These are phyloP conservation scores for Amanita rubescens DNA, from an alignment of 768 basidiomycete species.

Conservation along the genomic window DNA sequence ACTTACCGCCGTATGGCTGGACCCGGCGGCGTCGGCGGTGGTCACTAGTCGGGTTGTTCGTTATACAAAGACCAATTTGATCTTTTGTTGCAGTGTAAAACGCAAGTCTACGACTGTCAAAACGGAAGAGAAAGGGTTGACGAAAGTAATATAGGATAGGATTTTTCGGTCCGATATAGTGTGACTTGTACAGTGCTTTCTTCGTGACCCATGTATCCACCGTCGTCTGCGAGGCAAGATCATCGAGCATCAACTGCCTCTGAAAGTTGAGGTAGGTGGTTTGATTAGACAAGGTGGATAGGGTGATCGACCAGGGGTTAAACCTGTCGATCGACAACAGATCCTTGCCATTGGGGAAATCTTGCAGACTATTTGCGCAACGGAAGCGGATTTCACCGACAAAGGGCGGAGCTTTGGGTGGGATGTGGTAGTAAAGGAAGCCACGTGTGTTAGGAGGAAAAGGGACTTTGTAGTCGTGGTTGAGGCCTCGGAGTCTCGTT, in stretches of 20 bases:
- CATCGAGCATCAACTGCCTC: background rate
- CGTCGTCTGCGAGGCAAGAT: background rate
- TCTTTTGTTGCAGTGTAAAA: too few relatives aligned
- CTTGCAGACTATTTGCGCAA: background rate
- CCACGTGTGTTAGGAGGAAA: slow-evolving; percentile 9
- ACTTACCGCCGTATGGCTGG: too few relatives aligned
- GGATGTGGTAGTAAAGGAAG: slow-evolving; percentile 9
- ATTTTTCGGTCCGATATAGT: too few relatives aligned
- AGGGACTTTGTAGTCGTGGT: too few relatives aligned
- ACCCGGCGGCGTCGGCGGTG: too few relatives aligned
- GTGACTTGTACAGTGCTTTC: too few relatives aligned
- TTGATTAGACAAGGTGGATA: background rate
- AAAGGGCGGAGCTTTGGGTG: slow-evolving; percentile 1
- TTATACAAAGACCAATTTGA: too few relatives aligned
- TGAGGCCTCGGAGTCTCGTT: too few relatives aligned
- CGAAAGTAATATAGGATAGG: too few relatives aligned
- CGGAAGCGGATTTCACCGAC: slow-evolving; percentile 10
- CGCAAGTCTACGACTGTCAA: too few relatives aligned
- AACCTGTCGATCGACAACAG: background rate
- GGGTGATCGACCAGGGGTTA: background rate
- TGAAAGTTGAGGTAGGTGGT: background rate
- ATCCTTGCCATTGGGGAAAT: background rate
- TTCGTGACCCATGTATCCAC: background rate
- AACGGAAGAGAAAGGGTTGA: too few relatives aligned
- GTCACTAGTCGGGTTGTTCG: too few relatives aligned